phyloP scores from a whole-genome alignment of 1,284 basidiomycete genomes.

The Pyrrhoderma lamaoense region DNA sequence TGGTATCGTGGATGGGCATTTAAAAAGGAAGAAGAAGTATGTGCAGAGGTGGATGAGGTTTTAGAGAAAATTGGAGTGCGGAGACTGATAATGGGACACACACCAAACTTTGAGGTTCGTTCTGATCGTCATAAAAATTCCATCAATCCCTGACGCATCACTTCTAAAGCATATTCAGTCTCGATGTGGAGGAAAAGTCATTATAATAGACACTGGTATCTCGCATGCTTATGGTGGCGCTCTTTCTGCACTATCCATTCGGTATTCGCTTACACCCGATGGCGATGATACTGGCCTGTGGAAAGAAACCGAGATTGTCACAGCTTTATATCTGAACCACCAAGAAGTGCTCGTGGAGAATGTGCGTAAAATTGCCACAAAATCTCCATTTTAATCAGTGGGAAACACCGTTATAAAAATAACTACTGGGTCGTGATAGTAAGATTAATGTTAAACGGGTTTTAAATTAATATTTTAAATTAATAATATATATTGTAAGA shows the following conservation, averaged over 20 bases:
- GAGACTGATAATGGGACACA: constrained; percentile 91
- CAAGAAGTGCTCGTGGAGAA: constrained; percentile 47
- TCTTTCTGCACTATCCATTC: constrained; percentile 78
- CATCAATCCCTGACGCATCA: too few species aligned
- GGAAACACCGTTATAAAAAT: too few species aligned
- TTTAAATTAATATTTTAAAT: too few species aligned
- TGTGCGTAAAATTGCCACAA: too few species aligned
- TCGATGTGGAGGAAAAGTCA: constrained; percentile 78
- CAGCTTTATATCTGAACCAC: constrained; percentile 62
- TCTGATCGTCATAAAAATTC: constrained; percentile 1
- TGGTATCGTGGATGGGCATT: constrained; percentile 91
- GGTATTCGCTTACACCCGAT: constrained; percentile 65
- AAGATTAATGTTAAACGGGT: too few species aligned
- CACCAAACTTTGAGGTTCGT: constrained; percentile 73
- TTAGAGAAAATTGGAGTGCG: constrained; percentile 68
- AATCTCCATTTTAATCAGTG: too few species aligned
- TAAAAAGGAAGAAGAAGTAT: constrained; percentile 62
- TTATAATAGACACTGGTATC: constrained; percentile 91
- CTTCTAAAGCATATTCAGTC: constrained; percentile 59
- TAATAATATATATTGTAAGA: too few species aligned
- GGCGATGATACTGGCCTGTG: constrained; percentile 38
- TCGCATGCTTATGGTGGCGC: constrained; percentile 91
- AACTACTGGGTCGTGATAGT: too few species aligned
- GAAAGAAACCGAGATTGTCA: constrained; percentile 73
- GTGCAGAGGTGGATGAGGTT: constrained; percentile 62